Conservation (phyloP, 1,139 yeast genomes). For the Candida tetrigidarum region DNA sequence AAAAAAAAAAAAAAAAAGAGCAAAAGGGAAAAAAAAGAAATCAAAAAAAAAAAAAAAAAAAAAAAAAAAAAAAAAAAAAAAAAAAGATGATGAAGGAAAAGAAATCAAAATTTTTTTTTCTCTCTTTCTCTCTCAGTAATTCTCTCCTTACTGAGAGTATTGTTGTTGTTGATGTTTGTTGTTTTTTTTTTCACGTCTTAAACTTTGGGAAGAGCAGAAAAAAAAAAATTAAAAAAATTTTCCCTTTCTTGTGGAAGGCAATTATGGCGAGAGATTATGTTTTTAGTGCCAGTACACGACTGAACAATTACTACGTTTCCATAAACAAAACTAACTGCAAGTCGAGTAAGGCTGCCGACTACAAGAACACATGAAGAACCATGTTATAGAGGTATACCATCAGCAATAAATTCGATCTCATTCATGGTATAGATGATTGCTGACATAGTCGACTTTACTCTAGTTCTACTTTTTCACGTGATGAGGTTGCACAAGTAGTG, state of each 20-base stretch:
- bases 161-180: not conserved
- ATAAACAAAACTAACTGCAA: too few species aligned
- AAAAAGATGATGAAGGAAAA: slow-evolving; percentile 4
- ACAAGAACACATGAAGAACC: not conserved
- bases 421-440: too few species aligned
- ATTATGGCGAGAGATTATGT: not conserved
- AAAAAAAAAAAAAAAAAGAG: slow-evolving; percentile 91
- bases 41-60: slow-evolving; percentile 56
- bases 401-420: not conserved
- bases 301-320: too few species aligned
- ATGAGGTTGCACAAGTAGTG: slow-evolving; percentile 1
- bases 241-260: not conserved
- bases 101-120: slow-evolving; percentile 4
- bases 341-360: too few species aligned
- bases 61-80: slow-evolving; percentile 95
- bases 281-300: not conserved
- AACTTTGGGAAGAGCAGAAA: not conserved
- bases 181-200: not conserved
- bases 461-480: not conserved
- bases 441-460: too few species aligned
- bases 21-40: too few species aligned
- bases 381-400: not conserved
- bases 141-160: not conserved
- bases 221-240: not conserved
- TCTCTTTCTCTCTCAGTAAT: too few species aligned